A percentile compares a stretch with the other conserved stretches of the same genome.
These are phyloP conservation scores for Lenzites betulinus DNA, from an alignment of 768 basidiomycete genomes.

Conservation along the genomic window DNA sequence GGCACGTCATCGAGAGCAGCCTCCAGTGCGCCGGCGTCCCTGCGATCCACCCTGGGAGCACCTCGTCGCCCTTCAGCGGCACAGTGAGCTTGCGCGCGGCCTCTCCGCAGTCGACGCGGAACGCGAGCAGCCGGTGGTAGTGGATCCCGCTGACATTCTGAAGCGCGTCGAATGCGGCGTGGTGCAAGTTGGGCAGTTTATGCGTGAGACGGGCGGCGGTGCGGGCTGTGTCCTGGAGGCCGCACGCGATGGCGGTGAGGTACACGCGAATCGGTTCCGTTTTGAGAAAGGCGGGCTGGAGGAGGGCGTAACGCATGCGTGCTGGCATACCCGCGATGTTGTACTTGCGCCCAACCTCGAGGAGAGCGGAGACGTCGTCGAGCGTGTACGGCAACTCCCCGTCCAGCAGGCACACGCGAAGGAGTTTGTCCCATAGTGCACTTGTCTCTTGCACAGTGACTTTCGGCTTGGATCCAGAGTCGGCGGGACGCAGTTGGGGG, in stretches of 20 bases:
- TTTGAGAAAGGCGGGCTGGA: not conserved
- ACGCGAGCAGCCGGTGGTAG: not conserved
- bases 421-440: conserved; percentile 4
- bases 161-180: not conserved
- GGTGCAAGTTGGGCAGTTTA: not conserved
- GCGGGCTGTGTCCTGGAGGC: not conserved
- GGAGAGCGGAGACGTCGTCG: not conserved
- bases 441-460: not conserved
- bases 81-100: not conserved
- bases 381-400: not conserved
- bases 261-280: conserved; percentile 4
- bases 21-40: not conserved
- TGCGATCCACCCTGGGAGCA: not conserved
- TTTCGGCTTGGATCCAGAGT: not conserved
- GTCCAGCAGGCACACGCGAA: not conserved
- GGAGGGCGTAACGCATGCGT: not conserved
- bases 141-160: not conserved
- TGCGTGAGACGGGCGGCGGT: not conserved
- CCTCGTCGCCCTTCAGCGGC: not conserved
- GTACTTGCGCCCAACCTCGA: not conserved
- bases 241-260: not conserved
- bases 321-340: not conserved
- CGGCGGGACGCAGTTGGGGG: not conserved
- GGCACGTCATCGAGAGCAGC: not conserved
- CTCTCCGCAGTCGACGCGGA: not conserved